A percentile compares a stretch with the other conserved stretches of the same genome.
phyloP scores from a whole-genome alignment of 352 stramenopile species.

The Sclerospora graminicola region DNA sequence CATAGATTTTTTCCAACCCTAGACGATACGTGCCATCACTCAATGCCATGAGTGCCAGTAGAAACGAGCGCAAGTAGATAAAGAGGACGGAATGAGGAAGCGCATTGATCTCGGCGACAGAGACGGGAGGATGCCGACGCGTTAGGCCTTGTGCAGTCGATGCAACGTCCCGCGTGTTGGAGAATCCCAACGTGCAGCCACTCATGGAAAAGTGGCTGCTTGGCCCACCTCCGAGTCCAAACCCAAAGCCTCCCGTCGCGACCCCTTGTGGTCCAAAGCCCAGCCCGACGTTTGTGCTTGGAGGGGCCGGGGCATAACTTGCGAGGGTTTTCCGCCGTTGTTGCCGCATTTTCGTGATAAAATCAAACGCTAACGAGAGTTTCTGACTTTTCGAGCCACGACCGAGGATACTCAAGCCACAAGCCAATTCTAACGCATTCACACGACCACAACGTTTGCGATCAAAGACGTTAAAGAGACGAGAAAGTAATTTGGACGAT shows the following conservation, averaged over 20 bases:
- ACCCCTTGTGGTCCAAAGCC: conserved; percentile 16
- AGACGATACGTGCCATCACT: conserved; percentile 75
- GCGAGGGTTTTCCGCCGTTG: conserved; percentile 62
- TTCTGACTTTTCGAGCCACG: conserved; percentile 84
- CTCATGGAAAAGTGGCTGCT: conserved; percentile 41
- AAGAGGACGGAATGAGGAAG: conserved; percentile 77
- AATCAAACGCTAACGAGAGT: conserved; percentile 76
- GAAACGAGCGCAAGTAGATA: conserved; percentile 78
- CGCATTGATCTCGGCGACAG: conserved; percentile 36
- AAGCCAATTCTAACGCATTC: conserved; percentile 78
- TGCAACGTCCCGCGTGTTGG: conserved; percentile 38
- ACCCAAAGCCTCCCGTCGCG: conserved; percentile 24
- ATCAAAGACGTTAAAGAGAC: conserved; percentile 82
- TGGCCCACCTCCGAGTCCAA: conserved; percentile 22
- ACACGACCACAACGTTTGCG: conserved; percentile 71
- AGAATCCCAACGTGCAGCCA: conserved; percentile 38
- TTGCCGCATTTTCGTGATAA: conserved; percentile 78
- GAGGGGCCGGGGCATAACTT: conserved; percentile 39
- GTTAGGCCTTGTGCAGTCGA: conserved; percentile 18
- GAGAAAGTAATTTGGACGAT: conserved; percentile 72
- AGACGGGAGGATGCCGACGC: conserved; percentile 23
- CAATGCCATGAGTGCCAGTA: conserved; percentile 78
- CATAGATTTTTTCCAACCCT: conserved; percentile 79
- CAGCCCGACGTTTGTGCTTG: conserved; percentile 14
- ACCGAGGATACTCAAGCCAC: conserved; percentile 75